Evolutionary conservation across 1,284 basidiomycete species (phyloP), one percentile per base, ranked within the genome.

Genomic region (Apiotrichum sp.): DNA sequence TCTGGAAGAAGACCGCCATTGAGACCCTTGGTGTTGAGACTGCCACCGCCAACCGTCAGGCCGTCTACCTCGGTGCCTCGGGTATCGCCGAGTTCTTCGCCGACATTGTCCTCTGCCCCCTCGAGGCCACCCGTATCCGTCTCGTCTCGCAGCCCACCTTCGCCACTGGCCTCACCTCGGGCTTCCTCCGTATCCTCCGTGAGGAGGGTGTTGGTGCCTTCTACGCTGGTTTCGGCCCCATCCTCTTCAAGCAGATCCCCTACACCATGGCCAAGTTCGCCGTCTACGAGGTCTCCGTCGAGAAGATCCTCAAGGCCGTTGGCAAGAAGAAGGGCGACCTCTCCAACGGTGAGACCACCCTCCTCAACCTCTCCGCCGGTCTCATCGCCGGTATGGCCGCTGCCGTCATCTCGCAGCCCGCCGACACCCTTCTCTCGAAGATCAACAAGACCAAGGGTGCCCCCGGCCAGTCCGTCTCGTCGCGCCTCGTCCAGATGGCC

Each of bases 81-180:
- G 89, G 88, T 56, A 89, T 90, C 48, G 92, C 93, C 53, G 93
- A 96, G 74, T 85, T 93, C 79, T 93, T 98, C 76, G 95, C 95
- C 65, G 91, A 96, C 69, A 86, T 95, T 56, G 77, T 72, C 58
- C 71, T 79, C 63, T 80, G 67, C 75, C 78, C 78, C 48, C 73
- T 80, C 48, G 77, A 81, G 77, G 82, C 82, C 32, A 81, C 81
- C 62, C 80, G 82, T 57, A 83, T 83, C 66, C 77, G 82, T 55
- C 73, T 83, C 56, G 82, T 83, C 63, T 81, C 80, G 52, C 76
- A 82, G 67, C 79, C 77, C 56, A 62, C 70, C 32, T 81, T 81
- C 67, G 81, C 81, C 55, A 76, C 65, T 58, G 80, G 81, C 62
- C 76, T 82, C 53, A 69, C 74, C 40, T 71, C 75, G 46, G 82